Evolutionary conservation across 768 basidiomycete genomes (phyloP), one percentile per base, ranked within the genome.

Genomic region (Dioszegia crocea): DNA sequence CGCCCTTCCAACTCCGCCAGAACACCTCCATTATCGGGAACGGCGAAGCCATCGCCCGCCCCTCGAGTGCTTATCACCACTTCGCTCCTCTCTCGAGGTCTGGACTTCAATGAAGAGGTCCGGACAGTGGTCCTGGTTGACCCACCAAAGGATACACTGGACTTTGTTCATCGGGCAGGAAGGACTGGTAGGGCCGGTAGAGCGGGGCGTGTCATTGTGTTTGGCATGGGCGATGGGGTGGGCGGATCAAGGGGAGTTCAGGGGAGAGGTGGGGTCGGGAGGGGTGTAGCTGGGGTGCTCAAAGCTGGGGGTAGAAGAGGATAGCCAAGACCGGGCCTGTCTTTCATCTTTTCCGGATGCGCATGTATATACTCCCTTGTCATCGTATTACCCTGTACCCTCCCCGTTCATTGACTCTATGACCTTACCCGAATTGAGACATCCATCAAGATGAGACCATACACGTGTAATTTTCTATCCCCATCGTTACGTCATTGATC

Each of bases 141-240:
- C 65, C 84, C 88, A 69, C 91, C 92, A 19, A 80, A 88, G 64
- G 93, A 91, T 73, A 88, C 88, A 81, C 82, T 93, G 38, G 92
- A 96, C 75, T 93, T 94, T 73, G 75, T 96, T 60, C 92, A 96
- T 77, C 85, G 92, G 3, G 92, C 92, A 0, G 92, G 92, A 16
- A 79, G 92, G 46, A 82, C 88, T 0, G 91, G 86, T 1, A 79
- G 91, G 29, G 89, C 89, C 2, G 78, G 77, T 3, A 50, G 66
- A 31, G 38, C 31, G 21, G 76, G 76, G 2, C 62, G 67, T 23
- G 72, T 78, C 3, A 63, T 72, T 31, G 63, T 77, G 21, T 76
- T 73, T 61, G 74, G 74, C 12, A 58, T 67, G 52, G 68, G 67
- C 0, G 64, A 64, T 38, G 53, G 66, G 40, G 51, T 36, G 2